phyloP scores from a whole-genome alignment of 805 yeast species.

The Candida takata region DNA sequence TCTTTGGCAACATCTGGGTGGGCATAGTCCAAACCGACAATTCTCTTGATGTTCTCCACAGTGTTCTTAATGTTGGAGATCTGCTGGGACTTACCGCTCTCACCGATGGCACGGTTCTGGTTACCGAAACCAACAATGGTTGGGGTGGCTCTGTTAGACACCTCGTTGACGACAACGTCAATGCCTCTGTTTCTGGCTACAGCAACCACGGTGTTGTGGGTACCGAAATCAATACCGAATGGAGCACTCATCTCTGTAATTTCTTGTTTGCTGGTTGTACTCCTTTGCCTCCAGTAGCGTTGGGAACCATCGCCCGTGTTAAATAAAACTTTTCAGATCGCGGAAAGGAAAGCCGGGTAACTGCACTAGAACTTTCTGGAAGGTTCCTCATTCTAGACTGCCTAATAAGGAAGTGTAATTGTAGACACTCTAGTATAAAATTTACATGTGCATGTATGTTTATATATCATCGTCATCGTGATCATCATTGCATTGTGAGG shows the following conservation, averaged over 20 bases:
- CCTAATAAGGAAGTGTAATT: too few relatives aligned
- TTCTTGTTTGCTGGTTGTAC: too few relatives aligned
- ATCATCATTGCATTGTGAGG: constrained; percentile 12
- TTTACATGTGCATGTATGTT: too few relatives aligned
- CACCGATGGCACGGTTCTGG: constrained; percentile 90
- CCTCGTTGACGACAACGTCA: constrained; percentile 97
- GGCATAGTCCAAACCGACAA: constrained; percentile 66
- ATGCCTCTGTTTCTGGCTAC: constrained; percentile 98
- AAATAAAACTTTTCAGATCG: too few relatives aligned
- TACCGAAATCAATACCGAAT: constrained; percentile 97
- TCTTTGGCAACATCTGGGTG: constrained; percentile 79
- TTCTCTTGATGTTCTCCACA: constrained; percentile 88
- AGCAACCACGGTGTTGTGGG: constrained; percentile 87
- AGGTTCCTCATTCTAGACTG: too few relatives aligned
- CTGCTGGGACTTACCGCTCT: constrained; percentile 92
- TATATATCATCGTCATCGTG: too few relatives aligned
- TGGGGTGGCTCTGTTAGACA: constrained; percentile 96
- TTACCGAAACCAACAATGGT: constrained; percentile 83
- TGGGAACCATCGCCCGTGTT: too few relatives aligned
- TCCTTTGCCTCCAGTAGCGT: too few relatives aligned
- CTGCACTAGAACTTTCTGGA: too few relatives aligned
- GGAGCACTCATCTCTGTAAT: constrained; percentile 69
- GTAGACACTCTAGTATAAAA: too few relatives aligned
- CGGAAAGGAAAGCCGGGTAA: too few relatives aligned
- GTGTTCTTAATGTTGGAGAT: constrained; percentile 95